These are phyloP conservation scores for Acer saccharum DNA, from an alignment of 345 rosid genomes.

Conservation along the genomic window DNA sequence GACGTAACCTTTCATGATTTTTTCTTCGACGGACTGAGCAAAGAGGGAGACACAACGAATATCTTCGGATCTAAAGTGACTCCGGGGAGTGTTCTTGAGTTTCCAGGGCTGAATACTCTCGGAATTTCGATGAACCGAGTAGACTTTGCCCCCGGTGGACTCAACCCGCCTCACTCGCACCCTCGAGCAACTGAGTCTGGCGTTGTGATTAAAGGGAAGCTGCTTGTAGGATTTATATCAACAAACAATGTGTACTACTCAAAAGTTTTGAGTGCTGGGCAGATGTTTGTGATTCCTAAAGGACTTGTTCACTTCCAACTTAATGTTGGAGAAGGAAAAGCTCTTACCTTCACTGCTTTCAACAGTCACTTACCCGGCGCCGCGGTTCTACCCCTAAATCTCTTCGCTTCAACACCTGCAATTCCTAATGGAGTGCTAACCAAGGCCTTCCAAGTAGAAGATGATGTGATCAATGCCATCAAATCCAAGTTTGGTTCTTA, in stretches of 20 bases:
- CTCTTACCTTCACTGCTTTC: slow-evolving; percentile 64
- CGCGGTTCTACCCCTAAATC: slow-evolving; percentile 31
- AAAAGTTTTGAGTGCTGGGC: slow-evolving; percentile 46
- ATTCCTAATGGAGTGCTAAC: slow-evolving; percentile 63
- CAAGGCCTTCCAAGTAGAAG: slow-evolving; percentile 53
- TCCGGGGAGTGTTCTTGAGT: slow-evolving; percentile 48
- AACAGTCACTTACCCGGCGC: slow-evolving; percentile 74
- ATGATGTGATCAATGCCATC: slow-evolving; percentile 39
- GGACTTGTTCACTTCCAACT: slow-evolving; percentile 76
- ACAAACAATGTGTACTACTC: slow-evolving; percentile 54
- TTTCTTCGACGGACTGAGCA: slow-evolving; percentile 60
- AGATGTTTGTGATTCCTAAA: slow-evolving; percentile 65
- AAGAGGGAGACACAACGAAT: slow-evolving; percentile 53
- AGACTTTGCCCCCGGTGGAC: slow-evolving; percentile 55
- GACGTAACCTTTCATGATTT: slow-evolving; percentile 58
- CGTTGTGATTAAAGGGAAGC: slow-evolving; percentile 53
- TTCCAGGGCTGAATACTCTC: slow-evolving; percentile 63
- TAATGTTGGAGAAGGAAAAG: slow-evolving; percentile 66
- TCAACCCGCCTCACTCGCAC: slow-evolving; percentile 73
- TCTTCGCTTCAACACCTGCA: slow-evolving; percentile 56
- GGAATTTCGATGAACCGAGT: slow-evolving; percentile 77
- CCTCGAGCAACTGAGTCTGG: slow-evolving; percentile 67
- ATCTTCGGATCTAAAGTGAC: slow-evolving; percentile 32
- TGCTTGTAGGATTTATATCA: slow-evolving; percentile 63
- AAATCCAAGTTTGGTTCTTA: slow-evolving; percentile 52